Percentiles rank a stretch among this genome's conserved stretches.
Evolutionary conservation across 2,329 filamentous ascomycete genomes (phyloP).

Genomic region (Epichloe coenophiala): DNA sequence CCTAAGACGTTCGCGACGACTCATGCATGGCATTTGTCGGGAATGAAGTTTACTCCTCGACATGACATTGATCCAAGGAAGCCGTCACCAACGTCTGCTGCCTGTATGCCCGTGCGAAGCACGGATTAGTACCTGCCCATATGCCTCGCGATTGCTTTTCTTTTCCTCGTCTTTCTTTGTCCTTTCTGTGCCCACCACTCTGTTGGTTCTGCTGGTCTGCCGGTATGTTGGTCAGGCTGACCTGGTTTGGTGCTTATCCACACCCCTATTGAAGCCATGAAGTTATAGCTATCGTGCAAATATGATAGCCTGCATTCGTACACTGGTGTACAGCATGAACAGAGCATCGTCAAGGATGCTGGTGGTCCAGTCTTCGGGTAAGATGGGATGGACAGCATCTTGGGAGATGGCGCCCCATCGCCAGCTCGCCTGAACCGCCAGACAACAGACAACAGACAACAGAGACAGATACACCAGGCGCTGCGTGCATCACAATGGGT

Average conservation of each 20-base stretch:
- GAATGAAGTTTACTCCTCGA: background rate
- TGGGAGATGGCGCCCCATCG: background rate
- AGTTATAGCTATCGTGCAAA: background rate
- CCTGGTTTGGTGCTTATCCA: conserved; percentile 1
- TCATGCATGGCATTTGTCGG: background rate
- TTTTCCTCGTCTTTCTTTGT: background rate
- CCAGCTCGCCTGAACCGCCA: background rate
- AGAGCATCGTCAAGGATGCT: background rate
- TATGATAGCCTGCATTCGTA: background rate
- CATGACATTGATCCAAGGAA: background rate
- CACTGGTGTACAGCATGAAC: background rate
- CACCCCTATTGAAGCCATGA: background rate
- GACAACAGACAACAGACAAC: background rate
- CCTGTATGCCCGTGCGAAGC: too few species aligned
- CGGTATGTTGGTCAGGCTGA: background rate
- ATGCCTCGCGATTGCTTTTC: background rate
- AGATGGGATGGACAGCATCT: background rate
- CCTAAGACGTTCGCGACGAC: background rate
- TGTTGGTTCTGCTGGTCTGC: background rate
- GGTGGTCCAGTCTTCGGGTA: background rate
- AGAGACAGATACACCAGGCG: too few species aligned
- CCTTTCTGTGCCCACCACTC: background rate
- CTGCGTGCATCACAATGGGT: background rate
- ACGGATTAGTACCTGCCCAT: too few species aligned
- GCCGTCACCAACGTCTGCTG: background rate